Evolutionary conservation across 345 rosid genomes (phyloP).

Genomic region (Limnanthes douglasii): DNA sequence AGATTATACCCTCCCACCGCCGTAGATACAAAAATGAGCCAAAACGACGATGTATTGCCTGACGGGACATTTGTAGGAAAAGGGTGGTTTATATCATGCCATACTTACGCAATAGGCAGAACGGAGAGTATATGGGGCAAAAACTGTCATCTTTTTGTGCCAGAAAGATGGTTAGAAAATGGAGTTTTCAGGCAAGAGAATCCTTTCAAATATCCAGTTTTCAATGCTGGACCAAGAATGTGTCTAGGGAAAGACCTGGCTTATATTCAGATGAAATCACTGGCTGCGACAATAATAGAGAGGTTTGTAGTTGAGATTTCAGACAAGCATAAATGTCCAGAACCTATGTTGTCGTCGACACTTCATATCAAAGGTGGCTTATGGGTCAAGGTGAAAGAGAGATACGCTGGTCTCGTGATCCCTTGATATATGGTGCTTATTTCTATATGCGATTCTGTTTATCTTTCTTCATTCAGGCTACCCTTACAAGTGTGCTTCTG

Average conservation of each 20-base stretch:
- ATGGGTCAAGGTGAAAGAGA: no score
- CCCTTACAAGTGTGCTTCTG: no score
- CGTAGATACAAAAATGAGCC: conserved; percentile 49
- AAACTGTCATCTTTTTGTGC: conserved; percentile 44
- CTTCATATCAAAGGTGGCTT: no score
- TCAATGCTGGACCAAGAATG: conserved; percentile 63
- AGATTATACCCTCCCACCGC: conserved; percentile 72
- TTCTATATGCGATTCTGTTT: no score
- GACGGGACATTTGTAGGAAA: conserved; percentile 64
- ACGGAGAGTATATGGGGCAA: conserved; percentile 56
- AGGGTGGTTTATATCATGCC: conserved; percentile 52
- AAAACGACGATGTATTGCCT: conserved; percentile 43
- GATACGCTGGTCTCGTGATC: no score
- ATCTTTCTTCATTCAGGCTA: no score
- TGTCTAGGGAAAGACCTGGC: conserved; percentile 64
- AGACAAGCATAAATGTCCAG: no score
- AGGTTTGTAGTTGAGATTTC: no score
- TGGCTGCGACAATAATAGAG: conserved; percentile 48
- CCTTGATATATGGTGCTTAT: no score
- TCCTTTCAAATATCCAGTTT: conserved; percentile 46
- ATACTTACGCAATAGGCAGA: conserved; percentile 54
- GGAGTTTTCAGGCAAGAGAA: conserved; percentile 23
- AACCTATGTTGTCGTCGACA: no score
- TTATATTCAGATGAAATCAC: conserved; percentile 60
- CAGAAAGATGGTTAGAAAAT: conserved; percentile 59